Evolutionary conservation across 495 filamentous ascomycete genomes (phyloP), one percentile per base, ranked within the genome.

Genomic region (Penicillium longicatenatum): DNA sequence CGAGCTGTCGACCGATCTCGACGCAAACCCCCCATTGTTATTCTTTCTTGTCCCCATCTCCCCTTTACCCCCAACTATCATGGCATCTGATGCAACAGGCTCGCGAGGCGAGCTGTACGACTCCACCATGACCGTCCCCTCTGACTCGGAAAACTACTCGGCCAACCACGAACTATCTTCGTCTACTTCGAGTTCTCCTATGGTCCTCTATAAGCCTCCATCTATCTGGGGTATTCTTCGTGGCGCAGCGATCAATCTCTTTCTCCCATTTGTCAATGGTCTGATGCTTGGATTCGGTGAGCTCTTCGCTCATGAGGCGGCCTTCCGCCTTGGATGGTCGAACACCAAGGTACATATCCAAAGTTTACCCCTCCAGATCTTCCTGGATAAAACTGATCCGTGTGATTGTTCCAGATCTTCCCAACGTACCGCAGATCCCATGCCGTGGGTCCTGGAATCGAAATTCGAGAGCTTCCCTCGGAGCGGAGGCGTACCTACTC

Each of bases 221-320:
- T 94, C 91, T 0, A 52, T 93, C 31, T 93, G 89, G 89, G 83
- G 89, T 29, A 68, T 99, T 39, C 50, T 97, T 49, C 86, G 93
- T 33, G 91, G 94, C 8, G 91, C 92, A 7, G 92, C 92, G 5
- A 98, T 99, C 74, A 99, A 99, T 70, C 77, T 99, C 8, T 57
- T 99, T 0, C 78, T 99, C 3, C 94, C 94, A 0, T 99, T 99
- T 60, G 85, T 99, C 64, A 99, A 99, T 73, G 94, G 94, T 20
- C 81, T 99, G 75, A 99, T 99, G 94, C 76, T 99, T 53, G 94
- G 94, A 6, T 96, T 99, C 67, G 94, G 94, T 21, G 94, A 99
- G 75, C 77, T 99, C 37, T 88, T 98, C 69, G 94, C 94, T 52
- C 93, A 99, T 69, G 94, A 99, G 75, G 84, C 89, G 11, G 94